These are phyloP conservation scores for Daldinia decipiens DNA, from an alignment of 495 filamentous ascomycete species.

Conservation along the genomic window DNA sequence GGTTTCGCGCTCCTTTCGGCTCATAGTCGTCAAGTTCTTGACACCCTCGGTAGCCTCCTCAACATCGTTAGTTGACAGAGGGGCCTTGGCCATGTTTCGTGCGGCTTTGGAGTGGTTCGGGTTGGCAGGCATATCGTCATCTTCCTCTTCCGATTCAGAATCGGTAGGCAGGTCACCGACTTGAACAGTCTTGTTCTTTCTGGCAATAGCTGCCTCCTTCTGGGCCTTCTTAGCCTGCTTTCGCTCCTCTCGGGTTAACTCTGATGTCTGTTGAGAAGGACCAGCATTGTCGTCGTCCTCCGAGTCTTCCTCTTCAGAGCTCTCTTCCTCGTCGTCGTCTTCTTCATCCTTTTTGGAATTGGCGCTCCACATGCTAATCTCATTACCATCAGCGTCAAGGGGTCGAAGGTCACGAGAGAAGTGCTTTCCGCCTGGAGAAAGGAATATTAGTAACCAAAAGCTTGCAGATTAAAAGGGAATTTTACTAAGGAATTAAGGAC, in stretches of 20 bases:
- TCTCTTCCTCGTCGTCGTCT: slow-evolving; percentile 59
- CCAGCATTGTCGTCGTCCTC: slow-evolving; percentile 52
- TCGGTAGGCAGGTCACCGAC: slow-evolving; percentile 86
- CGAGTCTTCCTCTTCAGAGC: slow-evolving; percentile 57
- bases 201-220: slow-evolving; percentile 87
- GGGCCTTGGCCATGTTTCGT: slow-evolving; percentile 62
- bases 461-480: not conserved
- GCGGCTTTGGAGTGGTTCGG: slow-evolving; percentile 85
- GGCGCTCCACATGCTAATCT: slow-evolving; percentile 75
- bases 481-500: slow-evolving; percentile 44
- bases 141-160: slow-evolving; percentile 69
- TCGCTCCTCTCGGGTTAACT: slow-evolving; percentile 85
- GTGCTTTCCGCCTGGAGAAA: slow-evolving; percentile 82
- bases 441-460: slow-evolving; percentile 12
- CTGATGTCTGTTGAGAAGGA: slow-evolving; percentile 50
- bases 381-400: slow-evolving; percentile 84
- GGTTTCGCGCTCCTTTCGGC: slow-evolving; percentile 87
- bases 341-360: slow-evolving; percentile 59
- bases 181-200: slow-evolving; percentile 70
- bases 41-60: slow-evolving; percentile 61
- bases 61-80: slow-evolving; percentile 53
- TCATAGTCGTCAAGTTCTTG: slow-evolving; percentile 60
- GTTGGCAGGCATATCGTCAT: slow-evolving; percentile 79
- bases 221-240: slow-evolving; percentile 87
- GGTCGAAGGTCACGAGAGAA: slow-evolving; percentile 91